Conservation (phyloP, 1,284 basidiomycete species). For the Cryptococcus neoformans region DNA sequence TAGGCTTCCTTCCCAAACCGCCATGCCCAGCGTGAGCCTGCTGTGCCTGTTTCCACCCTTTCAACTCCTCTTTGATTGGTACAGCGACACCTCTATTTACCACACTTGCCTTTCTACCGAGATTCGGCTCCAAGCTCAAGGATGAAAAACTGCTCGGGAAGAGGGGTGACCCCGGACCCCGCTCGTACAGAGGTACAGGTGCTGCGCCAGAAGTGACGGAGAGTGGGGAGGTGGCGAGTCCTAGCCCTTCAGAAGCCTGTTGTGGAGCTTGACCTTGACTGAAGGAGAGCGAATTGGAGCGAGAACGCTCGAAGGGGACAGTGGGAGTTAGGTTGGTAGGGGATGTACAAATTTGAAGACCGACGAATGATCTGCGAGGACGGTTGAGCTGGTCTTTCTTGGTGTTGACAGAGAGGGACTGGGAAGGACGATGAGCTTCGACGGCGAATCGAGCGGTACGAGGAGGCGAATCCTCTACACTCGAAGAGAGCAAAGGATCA, state of each 20-base stretch:
- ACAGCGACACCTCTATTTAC: background rate
- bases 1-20: slow-evolving; percentile 31
- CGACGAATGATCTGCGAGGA: slow-evolving; percentile 36
- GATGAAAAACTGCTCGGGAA: slow-evolving; percentile 44
- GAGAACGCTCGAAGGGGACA: background rate
- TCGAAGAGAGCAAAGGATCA: slow-evolving; percentile 16
- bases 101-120: slow-evolving; percentile 38
- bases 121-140: slow-evolving; percentile 38
- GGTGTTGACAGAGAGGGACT: background rate
- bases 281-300: background rate
- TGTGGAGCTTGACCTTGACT: background rate
- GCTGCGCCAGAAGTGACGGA: slow-evolving; percentile 3
- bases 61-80: background rate
- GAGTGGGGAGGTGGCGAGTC: background rate
- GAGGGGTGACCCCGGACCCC: slow-evolving; percentile 42
- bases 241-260: background rate
- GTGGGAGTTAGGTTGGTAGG: slow-evolving; percentile 7
- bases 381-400: background rate
- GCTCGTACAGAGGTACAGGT: slow-evolving; percentile 27
- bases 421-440: background rate
- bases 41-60: slow-evolving; percentile 4
- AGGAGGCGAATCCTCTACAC: background rate
- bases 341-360: slow-evolving; percentile 40
- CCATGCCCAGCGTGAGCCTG: slow-evolving; percentile 9
- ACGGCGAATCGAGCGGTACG: background rate